phyloP scores from a whole-genome alignment of 495 filamentous ascomycete genomes.

The Hypomontagnella monticulosa region DNA sequence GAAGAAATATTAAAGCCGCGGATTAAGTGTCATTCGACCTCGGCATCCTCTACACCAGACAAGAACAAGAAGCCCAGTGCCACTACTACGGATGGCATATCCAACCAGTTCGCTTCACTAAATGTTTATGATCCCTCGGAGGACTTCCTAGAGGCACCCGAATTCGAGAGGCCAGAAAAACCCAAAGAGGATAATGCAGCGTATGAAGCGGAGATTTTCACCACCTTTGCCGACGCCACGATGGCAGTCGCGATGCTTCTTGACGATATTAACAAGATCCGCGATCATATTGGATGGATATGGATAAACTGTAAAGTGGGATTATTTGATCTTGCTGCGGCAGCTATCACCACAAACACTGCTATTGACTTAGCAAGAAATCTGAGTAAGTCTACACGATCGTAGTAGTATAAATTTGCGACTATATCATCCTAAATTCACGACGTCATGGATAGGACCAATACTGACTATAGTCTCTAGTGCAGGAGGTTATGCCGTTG shows the following conservation, averaged over 20 bases:
- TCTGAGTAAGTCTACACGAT: slow-evolving; percentile 6
- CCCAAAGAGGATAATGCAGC: neutral
- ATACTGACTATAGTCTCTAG: slow-evolving; percentile 33
- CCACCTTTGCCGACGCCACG: slow-evolving; percentile 40
- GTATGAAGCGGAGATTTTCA: slow-evolving; percentile 49
- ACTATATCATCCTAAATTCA: no score
- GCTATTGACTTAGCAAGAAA: slow-evolving; percentile 51
- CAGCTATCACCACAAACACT: slow-evolving; percentile 53
- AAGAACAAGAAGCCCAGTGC: neutral
- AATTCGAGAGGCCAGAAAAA: slow-evolving; percentile 18
- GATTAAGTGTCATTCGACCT: slow-evolving; percentile 2
- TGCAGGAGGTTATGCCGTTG: slow-evolving; percentile 47
- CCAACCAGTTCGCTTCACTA: slow-evolving; percentile 47
- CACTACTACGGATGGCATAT: slow-evolving; percentile 5
- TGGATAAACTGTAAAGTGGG: slow-evolving; percentile 45
- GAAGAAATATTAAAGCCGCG: slow-evolving; percentile 44
- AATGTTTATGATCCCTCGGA: slow-evolving; percentile 51
- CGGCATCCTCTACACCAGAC: neutral
- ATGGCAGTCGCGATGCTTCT: slow-evolving; percentile 37
- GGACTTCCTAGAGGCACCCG: slow-evolving; percentile 47
- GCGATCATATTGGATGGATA: slow-evolving; percentile 29
- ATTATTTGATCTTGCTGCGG: slow-evolving; percentile 48
- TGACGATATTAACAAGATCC: slow-evolving; percentile 39
- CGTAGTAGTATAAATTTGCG: no score
- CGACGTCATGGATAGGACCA: neutral